phyloP scores from a whole-genome alignment of 331 rosid genomes.

The Saraca asoca region DNA sequence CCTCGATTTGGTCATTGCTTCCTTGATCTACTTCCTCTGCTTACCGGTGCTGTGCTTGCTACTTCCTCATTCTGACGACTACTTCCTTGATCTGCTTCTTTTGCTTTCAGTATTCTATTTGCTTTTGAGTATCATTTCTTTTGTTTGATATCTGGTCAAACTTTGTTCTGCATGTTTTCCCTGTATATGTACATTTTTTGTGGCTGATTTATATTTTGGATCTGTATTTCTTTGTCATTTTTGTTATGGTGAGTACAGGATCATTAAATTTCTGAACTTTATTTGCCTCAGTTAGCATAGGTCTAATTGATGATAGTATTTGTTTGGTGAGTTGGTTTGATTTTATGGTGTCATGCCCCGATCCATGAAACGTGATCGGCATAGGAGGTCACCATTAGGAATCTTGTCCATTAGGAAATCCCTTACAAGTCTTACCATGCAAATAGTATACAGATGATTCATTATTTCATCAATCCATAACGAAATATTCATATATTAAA shows the following conservation, averaged over 20 bases:
- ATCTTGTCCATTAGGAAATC: no score
- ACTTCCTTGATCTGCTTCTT: no score
- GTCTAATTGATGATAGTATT: constrained; percentile 32
- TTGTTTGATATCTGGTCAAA: neutral
- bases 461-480: no score
- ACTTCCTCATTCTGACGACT: no score
- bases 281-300: constrained; percentile 33
- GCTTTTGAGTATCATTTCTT: neutral
- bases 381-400: no score
- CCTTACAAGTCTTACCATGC: no score
- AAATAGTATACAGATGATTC: no score
- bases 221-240: constrained; percentile 3
- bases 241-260: neutral
- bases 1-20: no score
- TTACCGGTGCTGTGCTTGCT: no score
- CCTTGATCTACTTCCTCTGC: no score
- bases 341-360: constrained; percentile 23
- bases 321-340: neutral
- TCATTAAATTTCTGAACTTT: constrained; percentile 21
- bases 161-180: neutral
- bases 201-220: constrained; percentile 8
- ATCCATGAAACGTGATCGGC: no score
- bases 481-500: no score
- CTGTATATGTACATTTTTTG: neutral
- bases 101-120: constrained; percentile 6